Base-by-base conservation (phyloP, 768 basidiomycete genomes). In the Calocybe indica region DNA sequence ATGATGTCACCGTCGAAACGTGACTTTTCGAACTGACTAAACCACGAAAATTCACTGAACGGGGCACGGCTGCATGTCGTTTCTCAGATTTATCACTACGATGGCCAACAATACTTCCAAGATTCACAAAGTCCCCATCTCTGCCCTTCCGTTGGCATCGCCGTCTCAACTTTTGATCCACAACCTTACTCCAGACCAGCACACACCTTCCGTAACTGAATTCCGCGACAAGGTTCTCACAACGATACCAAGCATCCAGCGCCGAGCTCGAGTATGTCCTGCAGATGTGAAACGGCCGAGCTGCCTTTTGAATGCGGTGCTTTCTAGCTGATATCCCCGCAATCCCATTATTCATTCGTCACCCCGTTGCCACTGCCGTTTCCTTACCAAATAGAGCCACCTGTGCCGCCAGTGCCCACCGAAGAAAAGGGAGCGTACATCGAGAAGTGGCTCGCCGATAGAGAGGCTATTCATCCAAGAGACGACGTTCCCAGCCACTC, bases 351-450 rank as follows among this genome's bases (percentile, higher is more conserved):
- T 65, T 78, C 85, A n/a, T 82, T 83, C 59, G 83, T 91, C 46
- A 75, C 88, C 3, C 94, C 95, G 0, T 76, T 91, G 52, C 90
- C 92, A 7, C 51, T 87, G 0, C 68, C 83, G 2, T 97, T 96
- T 64, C 95, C 94, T 0, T 92, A 86, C 63, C 70, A 81, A 31
- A 81, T 95, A 22, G 68, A 74, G 42, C 70, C 78, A 0, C 78
- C 75, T 10, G 70, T 70, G 31, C 71, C 74, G 37, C 63, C 76
- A n/a, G 70, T 74, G 12, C 66, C 63, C 1, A 62, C 61, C 6
- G 63, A 72, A n/a, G 80, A 83, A 60, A 77, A 82, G 57, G 73
- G 67, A 0, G 73, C 69, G 3, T 76, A 83, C 55, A 78, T 94
- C 28, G 94, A 93, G 62, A 70, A 76, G 54, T 93, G 91, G 85